Evolutionary conservation across 2,329 filamentous ascomycete genomes (phyloP).

Genomic region (Microascus cirrosus): DNA sequence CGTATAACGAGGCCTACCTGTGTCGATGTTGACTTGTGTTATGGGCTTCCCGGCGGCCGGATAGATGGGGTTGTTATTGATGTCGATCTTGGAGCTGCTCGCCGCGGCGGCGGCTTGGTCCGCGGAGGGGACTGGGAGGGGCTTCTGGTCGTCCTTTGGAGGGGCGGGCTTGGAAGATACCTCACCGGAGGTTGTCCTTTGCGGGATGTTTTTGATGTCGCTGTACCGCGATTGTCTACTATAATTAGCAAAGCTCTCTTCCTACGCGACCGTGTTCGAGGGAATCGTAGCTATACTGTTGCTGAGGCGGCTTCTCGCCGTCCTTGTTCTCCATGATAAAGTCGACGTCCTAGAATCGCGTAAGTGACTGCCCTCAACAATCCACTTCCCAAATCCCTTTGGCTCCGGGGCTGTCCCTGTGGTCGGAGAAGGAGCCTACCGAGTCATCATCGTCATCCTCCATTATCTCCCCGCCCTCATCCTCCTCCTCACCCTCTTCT

Average conservation of each 20-base stretch:
- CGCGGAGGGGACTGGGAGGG: conserved; percentile 20
- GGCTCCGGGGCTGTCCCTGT: not conserved
- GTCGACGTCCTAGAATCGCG: conserved; percentile 44
- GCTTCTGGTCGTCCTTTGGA: conserved; percentile 31
- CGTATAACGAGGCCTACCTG: conserved; percentile 27
- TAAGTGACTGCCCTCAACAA: not conserved
- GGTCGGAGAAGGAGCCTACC: conserved; percentile 16
- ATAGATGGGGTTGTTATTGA: conserved; percentile 73
- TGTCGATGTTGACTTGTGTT: conserved; percentile 63
- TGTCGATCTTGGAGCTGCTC: conserved; percentile 72
- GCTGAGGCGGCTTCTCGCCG: conserved; percentile 46
- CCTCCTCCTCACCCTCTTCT: conserved; percentile 54
- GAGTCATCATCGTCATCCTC: conserved; percentile 43
- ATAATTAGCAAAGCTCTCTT: not conserved
- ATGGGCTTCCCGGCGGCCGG: conserved; percentile 71
- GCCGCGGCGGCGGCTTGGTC: conserved; percentile 51
- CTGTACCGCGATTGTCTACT: conserved; percentile 49
- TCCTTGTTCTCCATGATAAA: conserved; percentile 59
- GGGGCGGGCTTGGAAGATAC: conserved; percentile 30
- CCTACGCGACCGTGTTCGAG: not conserved
- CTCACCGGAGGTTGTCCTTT: conserved; percentile 44
- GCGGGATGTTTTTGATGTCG: conserved; percentile 54
- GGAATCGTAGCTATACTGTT: conserved; percentile 32
- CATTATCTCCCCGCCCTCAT: conserved; percentile 44
- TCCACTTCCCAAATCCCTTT: not conserved